Percentiles rank a stretch among this genome's conserved stretches.
Evolutionary conservation across 257 asterid genomes (phyloP).

Genomic region (Agastache rugosa): DNA sequence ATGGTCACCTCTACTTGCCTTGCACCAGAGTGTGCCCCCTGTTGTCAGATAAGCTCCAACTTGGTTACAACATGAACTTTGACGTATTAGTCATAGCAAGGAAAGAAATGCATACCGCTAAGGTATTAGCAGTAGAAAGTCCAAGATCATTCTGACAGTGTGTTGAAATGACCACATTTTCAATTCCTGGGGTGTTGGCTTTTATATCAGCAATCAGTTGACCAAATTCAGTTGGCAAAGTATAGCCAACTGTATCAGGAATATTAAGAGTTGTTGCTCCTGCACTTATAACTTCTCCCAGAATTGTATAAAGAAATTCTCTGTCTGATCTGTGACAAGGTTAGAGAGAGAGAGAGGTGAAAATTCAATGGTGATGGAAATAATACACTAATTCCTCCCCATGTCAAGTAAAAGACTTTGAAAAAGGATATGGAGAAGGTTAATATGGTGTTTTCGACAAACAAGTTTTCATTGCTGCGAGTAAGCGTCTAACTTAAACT

Average conservation of each 20-base stretch:
- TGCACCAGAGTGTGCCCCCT: constrained; percentile 97
- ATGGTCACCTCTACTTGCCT: constrained; percentile 93
- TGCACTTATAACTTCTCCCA: constrained; percentile 86
- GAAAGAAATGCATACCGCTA: constrained; percentile 59
- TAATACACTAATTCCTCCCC: no score
- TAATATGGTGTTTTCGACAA: no score
- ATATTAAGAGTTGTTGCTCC: constrained; percentile 94
- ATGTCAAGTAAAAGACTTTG: no score
- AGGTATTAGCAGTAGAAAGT: constrained; percentile 81
- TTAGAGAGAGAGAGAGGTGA: constrained; percentile 30
- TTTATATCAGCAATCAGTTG: constrained; percentile 77
- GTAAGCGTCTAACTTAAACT: no score
- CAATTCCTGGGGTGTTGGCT: constrained; percentile 78
- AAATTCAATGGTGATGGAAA: neutral
- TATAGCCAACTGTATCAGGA: constrained; percentile 87
- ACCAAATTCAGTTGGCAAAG: constrained; percentile 69
- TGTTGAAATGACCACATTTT: constrained; percentile 80
- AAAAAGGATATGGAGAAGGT: no score
- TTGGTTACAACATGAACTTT: constrained; percentile 23
- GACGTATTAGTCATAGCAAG: constrained; percentile 15
- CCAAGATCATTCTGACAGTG: constrained; percentile 97
- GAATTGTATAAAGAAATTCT: constrained; percentile 78
- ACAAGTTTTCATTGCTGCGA: no score
- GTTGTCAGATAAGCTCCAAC: constrained; percentile 33
- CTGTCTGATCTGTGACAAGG: constrained; percentile 70